Percentiles rank a stretch among this genome's conserved stretches.
phyloP scores from a whole-genome alignment of 495 filamentous ascomycete species.

The Bryoglossum gracile region DNA sequence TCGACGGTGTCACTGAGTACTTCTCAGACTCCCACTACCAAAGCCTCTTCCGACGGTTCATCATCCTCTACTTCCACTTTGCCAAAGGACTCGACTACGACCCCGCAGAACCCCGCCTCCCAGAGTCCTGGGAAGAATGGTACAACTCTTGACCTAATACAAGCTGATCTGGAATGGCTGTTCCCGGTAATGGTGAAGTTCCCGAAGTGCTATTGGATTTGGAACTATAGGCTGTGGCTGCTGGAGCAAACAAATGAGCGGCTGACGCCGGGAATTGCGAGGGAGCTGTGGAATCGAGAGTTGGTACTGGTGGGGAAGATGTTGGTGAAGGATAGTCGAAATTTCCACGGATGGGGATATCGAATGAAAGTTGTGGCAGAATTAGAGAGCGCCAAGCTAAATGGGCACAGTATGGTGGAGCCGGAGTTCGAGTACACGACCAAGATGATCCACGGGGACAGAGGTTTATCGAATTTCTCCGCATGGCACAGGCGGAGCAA shows the following conservation, averaged over 20 bases:
- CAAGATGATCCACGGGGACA: conserved; percentile 59
- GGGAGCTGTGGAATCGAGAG: conserved; percentile 73
- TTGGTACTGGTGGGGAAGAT: conserved; percentile 76
- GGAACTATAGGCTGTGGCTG: conserved; percentile 93
- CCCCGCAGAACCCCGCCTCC: conserved; percentile 36
- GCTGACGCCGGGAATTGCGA: conserved; percentile 46
- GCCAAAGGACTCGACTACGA: conserved; percentile 32
- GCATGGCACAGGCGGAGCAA: conserved; percentile 90
- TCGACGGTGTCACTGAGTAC: conserved; percentile 50
- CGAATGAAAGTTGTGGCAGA: conserved; percentile 63
- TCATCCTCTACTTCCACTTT: conserved; percentile 36
- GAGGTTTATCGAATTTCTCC: conserved; percentile 87
- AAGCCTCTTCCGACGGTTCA: conserved; percentile 37
- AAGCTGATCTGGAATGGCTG: conserved; percentile 66
- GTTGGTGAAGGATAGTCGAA: conserved; percentile 77
- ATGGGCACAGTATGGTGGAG: conserved; percentile 57
- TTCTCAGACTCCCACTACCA: conserved; percentile 44
- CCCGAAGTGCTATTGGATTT: conserved; percentile 99
- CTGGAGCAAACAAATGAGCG: conserved; percentile 60
- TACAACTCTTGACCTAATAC: conserved; percentile 46
- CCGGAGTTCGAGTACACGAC: conserved; percentile 84
- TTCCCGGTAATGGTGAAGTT: conserved; percentile 74
- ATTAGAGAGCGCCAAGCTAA: conserved; percentile 51
- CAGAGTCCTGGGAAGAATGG: conserved; percentile 49
- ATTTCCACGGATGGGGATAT: conserved; percentile 98